Base-by-base conservation (phyloP, 352 stramenopile genomes). In the Elongisporangium anandrum region DNA sequence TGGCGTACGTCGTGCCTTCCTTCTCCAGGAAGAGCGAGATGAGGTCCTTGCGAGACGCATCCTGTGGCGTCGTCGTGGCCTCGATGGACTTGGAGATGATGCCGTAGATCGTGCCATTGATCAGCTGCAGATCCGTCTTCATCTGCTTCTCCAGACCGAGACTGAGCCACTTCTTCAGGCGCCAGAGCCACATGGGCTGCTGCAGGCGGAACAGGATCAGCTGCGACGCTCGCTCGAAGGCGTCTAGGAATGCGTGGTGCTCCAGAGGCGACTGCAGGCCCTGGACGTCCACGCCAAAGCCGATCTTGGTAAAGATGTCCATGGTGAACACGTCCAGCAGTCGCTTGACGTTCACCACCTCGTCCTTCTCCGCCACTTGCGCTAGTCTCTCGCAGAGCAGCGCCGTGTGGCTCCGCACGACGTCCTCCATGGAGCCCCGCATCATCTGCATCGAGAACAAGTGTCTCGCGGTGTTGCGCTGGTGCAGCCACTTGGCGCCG, bases 401-500 rank as follows among this genome's bases (percentile, higher is more conserved):
- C 24, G 52, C 34, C n/a, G 69, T 58, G 47, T 88, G 60, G 23
- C 70, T 60, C n/a, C 68, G 53, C 48, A 87, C 69, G 10, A 72
- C 70, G 48, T 61, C 24, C 50, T 73, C 63, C 73, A 88, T 85
- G 50, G 68, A 70, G 52, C 81, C 73, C 15, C 72, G 71, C 67
- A 87, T 78, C 64, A 81, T 75, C 38, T 70, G 66, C 39, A 83
- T 73, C 22, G 81, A 93, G 38, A 96, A 95, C 10, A 97, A 85
- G 59, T 97, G 90, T 50, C 84, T 95, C 51, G 87, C 83, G 15
- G 70, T 85, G 56, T 92, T 92, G 57, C 85, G 81, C 57, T 94
- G 87, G 22, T 79, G 57, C 13, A 76, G 65, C 87, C 85, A 95
- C 41, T 75, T 65, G 45, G 77, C 62, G 21, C 83, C 79, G 45